phyloP scores from a whole-genome alignment of 345 rosid species.

The Gossypium australe region DNA sequence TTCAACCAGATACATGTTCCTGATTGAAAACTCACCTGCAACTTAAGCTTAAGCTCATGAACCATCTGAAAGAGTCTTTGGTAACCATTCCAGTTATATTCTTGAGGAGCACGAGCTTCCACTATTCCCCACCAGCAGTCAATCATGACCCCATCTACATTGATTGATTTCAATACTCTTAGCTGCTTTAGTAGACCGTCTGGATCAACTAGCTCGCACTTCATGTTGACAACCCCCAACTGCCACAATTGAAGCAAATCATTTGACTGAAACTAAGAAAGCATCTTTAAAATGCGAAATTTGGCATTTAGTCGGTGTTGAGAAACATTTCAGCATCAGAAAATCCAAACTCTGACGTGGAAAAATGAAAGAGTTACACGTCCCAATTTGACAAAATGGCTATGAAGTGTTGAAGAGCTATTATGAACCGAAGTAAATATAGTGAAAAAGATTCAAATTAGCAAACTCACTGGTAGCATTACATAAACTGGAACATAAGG shows the following conservation, averaged over 20 bases:
- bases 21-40: constrained; percentile 53
- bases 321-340: constrained; percentile 10
- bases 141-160: constrained; percentile 79
- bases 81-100: constrained; percentile 95
- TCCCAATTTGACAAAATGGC: background rate
- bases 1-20: background rate
- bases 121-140: constrained; percentile 99
- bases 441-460: background rate
- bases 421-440: background rate
- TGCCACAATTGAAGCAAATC: constrained; percentile 26
- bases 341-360: background rate
- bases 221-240: constrained; percentile 88
- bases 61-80: constrained; percentile 73
- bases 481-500: constrained; percentile 89
- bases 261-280: constrained; percentile 4
- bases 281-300: background rate
- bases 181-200: constrained; percentile 78
- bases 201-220: constrained; percentile 84
- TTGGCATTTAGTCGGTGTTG: background rate
- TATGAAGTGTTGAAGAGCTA: constrained; percentile 10
- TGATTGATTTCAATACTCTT: constrained; percentile 65
- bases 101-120: constrained; percentile 81
- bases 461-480: constrained; percentile 73
- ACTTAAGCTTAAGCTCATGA: constrained; percentile 73
- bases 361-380: background rate